phyloP scores from a whole-genome alignment of 2,329 filamentous ascomycete genomes.

The Fusarium lateritium region DNA sequence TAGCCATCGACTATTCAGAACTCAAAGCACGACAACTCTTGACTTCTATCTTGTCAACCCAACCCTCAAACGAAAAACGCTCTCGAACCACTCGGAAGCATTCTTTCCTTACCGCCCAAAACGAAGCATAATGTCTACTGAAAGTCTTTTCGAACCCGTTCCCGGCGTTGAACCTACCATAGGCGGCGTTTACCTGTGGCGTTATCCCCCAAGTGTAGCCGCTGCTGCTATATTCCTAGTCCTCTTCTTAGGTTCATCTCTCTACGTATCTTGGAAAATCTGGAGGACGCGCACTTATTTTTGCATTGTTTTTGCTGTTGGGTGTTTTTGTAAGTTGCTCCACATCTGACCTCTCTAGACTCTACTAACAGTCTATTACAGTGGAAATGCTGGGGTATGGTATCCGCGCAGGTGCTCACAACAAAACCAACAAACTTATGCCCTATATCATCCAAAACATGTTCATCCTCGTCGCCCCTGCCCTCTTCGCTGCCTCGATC shows the following conservation, averaged over 20 bases:
- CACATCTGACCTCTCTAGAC: too few species aligned
- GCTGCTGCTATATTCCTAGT: not conserved
- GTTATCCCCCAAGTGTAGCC: not conserved
- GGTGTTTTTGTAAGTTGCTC: not conserved
- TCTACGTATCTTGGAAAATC: not conserved
- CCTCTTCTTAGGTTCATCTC: not conserved
- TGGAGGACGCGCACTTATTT: not conserved
- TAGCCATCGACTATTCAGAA: too few species aligned
- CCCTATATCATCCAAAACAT: not conserved
- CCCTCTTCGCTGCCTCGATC: not conserved
- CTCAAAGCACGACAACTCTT: too few species aligned
- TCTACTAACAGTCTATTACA: not conserved
- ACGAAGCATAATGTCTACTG: not conserved
- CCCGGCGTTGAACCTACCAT: not conserved
- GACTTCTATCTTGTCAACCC: too few species aligned
- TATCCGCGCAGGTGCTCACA: not conserved
- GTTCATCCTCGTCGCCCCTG: not conserved
- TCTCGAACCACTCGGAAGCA: too few species aligned
- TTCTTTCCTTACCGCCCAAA: too few species aligned
- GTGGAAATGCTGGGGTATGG: not conserved
- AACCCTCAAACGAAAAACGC: too few species aligned
- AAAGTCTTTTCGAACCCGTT: not conserved
- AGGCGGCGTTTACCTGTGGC: not conserved
- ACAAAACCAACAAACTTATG: not conserved
- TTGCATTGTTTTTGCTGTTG: not conserved